Evolutionary conservation across 805 yeast species (phyloP), one percentile per base, ranked within the genome.

Genomic region (Grigorovia humatica): DNA sequence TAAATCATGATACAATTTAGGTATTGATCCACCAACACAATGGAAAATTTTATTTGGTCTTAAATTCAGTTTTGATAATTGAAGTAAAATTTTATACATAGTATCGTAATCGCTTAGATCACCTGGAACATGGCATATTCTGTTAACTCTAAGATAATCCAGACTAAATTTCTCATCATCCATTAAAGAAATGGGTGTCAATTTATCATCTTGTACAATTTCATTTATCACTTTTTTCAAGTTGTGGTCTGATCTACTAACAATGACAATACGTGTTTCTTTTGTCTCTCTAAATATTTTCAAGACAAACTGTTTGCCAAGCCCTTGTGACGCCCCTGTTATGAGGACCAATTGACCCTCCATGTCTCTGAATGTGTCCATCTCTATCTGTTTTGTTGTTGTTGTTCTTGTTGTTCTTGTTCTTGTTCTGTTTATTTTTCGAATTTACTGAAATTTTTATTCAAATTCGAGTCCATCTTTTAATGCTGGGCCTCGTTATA

Each of bases 291-390:
- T 44, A 51, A 75, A 79, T 46, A 83, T 70, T 51, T 77, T 73
- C 44, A 71, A 70, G 0, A 95, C 96, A 52, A 91, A 67, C 42
- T 84, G 86, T 2, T 81, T 81, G 0, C 99, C 99, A 1, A 91
- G 72, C 0, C 99, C 99, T 62, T 91, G 99, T 0, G 96, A 88
- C 0, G 88, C 98, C 3, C 99, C 99, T 0, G 96, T 79, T n/a
- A 91, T 75, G 17, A 91, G 75, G 2, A 84, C 89, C 1, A 78
- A 64, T 62, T 76, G 78, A 29, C 77, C 76, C 48, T 74, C 70
- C 11, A 78, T 38, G 8, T 38, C 42, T 15, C 2, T 38, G 13
- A 38, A 12, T 38, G 42, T 38, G 15, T n/a, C 15, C 42, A 38
- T 23, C 27, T 23, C 27, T 23, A 23, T 23, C 27, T 23, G 6